phyloP scores from a whole-genome alignment of 345 rosid genomes.

The Anacardium occidentale region DNA sequence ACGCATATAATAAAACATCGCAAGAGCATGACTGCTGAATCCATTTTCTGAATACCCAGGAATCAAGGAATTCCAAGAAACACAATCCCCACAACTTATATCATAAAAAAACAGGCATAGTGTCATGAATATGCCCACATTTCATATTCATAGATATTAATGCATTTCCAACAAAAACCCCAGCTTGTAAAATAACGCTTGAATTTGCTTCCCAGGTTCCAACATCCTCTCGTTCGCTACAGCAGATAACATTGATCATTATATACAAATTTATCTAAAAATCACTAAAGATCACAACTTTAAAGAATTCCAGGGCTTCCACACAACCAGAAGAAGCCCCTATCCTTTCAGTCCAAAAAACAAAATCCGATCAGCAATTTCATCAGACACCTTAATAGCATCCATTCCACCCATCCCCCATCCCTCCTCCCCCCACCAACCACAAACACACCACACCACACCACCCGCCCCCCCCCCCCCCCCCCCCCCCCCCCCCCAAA shows the following conservation, averaged over 20 bases:
- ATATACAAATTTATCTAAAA: conserved; percentile 35
- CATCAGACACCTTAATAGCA: conserved; percentile 39
- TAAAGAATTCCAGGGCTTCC: conserved; percentile 35
- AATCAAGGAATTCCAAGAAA: conserved; percentile 46
- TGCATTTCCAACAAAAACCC: conserved; percentile 42
- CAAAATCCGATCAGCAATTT: conserved; percentile 40
- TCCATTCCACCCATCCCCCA: too few species aligned
- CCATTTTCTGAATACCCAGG: conserved; percentile 41
- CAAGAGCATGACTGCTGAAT: conserved; percentile 27
- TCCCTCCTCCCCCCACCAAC: too few species aligned
- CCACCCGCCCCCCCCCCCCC: too few species aligned
- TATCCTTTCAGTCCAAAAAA: conserved; percentile 47
- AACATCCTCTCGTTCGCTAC: conserved; percentile 25
- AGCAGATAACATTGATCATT: conserved; percentile 31
- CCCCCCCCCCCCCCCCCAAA: conserved; percentile 28
- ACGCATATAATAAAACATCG: conserved; percentile 31
- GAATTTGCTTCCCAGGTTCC: conserved; percentile 35
- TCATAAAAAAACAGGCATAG: conserved; percentile 32
- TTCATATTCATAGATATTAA: conserved; percentile 36
- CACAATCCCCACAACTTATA: conserved; percentile 31
- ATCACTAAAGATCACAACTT: conserved; percentile 17
- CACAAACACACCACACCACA: too few species aligned
- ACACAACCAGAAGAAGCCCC: conserved; percentile 33
- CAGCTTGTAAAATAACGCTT: conserved; percentile 33
- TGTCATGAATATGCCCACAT: conserved; percentile 28